These are phyloP conservation scores for Colletotrichum paranaense DNA, from an alignment of 2,329 filamentous ascomycete species.

Conservation along the genomic window DNA sequence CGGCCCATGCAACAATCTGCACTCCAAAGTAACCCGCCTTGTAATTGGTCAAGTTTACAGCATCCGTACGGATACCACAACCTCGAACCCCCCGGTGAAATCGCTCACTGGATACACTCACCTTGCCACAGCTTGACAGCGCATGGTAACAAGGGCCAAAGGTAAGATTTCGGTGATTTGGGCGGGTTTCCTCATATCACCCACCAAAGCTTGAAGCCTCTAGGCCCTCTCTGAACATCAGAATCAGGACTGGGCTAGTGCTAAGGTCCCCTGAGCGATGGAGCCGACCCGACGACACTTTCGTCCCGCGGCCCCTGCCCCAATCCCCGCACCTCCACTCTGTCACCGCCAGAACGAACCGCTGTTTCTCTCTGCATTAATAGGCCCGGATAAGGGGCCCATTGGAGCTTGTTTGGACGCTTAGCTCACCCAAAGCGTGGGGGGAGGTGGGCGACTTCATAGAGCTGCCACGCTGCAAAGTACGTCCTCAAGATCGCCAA, in stretches of 20 bases:
- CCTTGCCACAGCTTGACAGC: conserved; percentile 9
- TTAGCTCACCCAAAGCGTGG: conserved; percentile 22
- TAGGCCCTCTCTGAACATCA: not conserved
- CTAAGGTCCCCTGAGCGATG: not conserved
- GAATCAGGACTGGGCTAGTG: not conserved
- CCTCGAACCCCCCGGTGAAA: not conserved
- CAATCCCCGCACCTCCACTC: conserved; percentile 30
- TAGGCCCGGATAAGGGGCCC: conserved; percentile 23
- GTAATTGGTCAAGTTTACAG: conserved; percentile 13
- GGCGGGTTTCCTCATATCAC: conserved; percentile 20
- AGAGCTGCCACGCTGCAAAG: not conserved
- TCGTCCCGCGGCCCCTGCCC: conserved; percentile 12
- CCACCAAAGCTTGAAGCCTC: conserved; percentile 27
- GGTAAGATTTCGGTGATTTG: not conserved
- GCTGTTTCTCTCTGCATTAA: conserved; percentile 27
- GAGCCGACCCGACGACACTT: not conserved
- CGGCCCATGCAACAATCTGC: conserved; percentile 22
- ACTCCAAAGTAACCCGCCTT: not conserved
- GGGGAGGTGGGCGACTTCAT: not conserved
- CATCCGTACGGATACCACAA: not conserved
- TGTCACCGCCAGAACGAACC: conserved; percentile 36
- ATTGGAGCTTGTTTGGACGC: conserved; percentile 30
- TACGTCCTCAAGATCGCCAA: not conserved
- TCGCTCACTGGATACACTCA: conserved; percentile 14
- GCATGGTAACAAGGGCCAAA: too few species aligned